Base-by-base conservation (phyloP, 257 asterid species). In the Linaria vulgaris region DNA sequence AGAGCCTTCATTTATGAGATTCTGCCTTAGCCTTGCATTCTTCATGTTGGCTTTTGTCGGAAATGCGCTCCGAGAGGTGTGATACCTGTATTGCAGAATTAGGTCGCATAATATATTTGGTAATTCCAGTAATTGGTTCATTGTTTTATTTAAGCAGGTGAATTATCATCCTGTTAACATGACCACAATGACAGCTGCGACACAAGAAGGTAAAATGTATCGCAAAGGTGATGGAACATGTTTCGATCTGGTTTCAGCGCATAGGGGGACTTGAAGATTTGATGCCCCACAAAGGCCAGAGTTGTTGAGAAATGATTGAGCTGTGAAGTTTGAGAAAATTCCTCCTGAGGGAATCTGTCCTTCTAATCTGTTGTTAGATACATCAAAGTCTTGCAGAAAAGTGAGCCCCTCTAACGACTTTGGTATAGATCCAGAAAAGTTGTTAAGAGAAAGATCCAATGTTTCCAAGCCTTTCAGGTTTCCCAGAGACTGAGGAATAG, bases 401-500 rank as follows among this genome's bases (percentile, higher is more conserved):
- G 3, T 27, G 34, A 67, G 49, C 86, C 73, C 52, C 39, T 19
- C 19, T 79, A 19, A 16, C 68, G 69, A 27, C 3, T 27, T 27
- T 27, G 34, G 34, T 27, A 27, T 27, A 27, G 34, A 27, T 27
- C 34, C 34, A 27, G 34, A 27, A 27, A 27, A 27, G 34, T 27
- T 27, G 6, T 27, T 27, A 27, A 27, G 6, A 6, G 34, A 27
- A 27, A 27, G 34, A 27, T 27, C 34, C 34, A 27, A 27, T 3
- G 6, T 27, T 27, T 27, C 34, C 6, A 27, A 2, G 34, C 34
- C 34, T 27, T 6, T 27, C 34, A 27, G 34, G 34, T 27, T 27
- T 15, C 82, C 81, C 6, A 80, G n/a, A 10, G 85, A 73, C 14
- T 37, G 41, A 41, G 92, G 86, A 44, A 84, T 78, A 27, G 3